Conservation (phyloP, 495 filamentous ascomycete genomes). For the Immersiella caudata region DNA sequence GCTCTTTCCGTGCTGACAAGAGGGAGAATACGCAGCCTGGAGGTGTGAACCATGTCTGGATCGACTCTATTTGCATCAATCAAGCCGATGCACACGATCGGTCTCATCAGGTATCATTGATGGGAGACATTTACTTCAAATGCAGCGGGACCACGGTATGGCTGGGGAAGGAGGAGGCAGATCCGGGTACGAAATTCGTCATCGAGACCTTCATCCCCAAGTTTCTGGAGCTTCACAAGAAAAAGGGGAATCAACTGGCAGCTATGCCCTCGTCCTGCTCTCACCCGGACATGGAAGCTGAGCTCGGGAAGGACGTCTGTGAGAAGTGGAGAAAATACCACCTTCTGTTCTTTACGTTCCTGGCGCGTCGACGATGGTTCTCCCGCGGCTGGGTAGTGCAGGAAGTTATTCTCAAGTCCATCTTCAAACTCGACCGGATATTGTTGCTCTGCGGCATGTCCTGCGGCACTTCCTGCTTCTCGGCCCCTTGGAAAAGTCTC, state of each 20-base stretch:
- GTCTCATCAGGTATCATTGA: slow-evolving; percentile 37
- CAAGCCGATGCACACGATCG: slow-evolving; percentile 37
- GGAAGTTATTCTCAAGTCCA: neutral
- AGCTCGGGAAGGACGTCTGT: neutral
- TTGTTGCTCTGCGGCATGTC: neutral
- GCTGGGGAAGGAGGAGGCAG: neutral
- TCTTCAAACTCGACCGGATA: neutral
- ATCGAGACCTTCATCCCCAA: neutral
- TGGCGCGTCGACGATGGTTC: neutral
- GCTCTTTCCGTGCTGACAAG: neutral
- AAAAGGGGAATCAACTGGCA: no score
- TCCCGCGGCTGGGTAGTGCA: neutral
- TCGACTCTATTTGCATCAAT: slow-evolving; percentile 47
- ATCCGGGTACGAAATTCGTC: neutral
- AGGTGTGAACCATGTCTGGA: slow-evolving; percentile 22
- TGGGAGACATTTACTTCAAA: slow-evolving; percentile 37
- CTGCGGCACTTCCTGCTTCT: neutral
- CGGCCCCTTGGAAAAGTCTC: neutral
- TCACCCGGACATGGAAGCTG: neutral
- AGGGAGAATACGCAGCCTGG: no score
- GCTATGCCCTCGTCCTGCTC: neutral
- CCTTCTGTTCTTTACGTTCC: neutral
- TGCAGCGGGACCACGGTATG: slow-evolving; percentile 2
- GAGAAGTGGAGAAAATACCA: neutral
- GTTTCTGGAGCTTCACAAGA: neutral